Evolutionary conservation across 2,329 filamentous ascomycete genomes (phyloP).

Genomic region (Aspergillus ruber): DNA sequence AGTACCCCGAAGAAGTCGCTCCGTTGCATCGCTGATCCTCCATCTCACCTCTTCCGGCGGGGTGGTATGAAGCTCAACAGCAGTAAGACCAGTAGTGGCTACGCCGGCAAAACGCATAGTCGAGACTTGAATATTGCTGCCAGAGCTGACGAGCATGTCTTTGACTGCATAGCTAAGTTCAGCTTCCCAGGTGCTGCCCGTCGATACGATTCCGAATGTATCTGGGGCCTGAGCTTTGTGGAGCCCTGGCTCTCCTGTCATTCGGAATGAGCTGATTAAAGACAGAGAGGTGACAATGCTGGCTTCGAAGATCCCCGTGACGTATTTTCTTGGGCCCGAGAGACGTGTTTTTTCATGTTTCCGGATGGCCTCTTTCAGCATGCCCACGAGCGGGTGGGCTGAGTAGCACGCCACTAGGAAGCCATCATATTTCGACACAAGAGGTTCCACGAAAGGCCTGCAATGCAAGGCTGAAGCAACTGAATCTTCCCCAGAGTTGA

Average conservation of each 20-base stretch:
- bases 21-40: conserved; percentile 65
- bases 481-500: conserved; percentile 69
- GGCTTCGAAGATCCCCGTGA: conserved; percentile 83
- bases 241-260: conserved; percentile 16
- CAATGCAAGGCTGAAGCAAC: conserved; percentile 57
- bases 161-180: conserved; percentile 63
- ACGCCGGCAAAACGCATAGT: conserved; percentile 66
- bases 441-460: conserved; percentile 46
- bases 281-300: conserved; percentile 62
- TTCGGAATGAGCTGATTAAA: conserved; percentile 38
- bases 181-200: conserved; percentile 74
- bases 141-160: conserved; percentile 52
- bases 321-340: conserved; percentile 43
- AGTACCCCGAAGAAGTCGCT: conserved; percentile 51
- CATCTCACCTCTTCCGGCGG: conserved; percentile 56
- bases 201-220: conserved; percentile 80
- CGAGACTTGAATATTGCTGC: conserved; percentile 24
- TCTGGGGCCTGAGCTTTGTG: conserved; percentile 34
- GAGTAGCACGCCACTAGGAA: conserved; percentile 87
- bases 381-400: conserved; percentile 66
- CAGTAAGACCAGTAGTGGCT: conserved; percentile 72
- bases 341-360: conserved; percentile 13
- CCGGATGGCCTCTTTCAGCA: conserved; percentile 46
- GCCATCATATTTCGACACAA: conserved; percentile 52
- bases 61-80: conserved; percentile 69